phyloP scores from a whole-genome alignment of 441 rosid genomes.

The Euphorbia celastroides region DNA sequence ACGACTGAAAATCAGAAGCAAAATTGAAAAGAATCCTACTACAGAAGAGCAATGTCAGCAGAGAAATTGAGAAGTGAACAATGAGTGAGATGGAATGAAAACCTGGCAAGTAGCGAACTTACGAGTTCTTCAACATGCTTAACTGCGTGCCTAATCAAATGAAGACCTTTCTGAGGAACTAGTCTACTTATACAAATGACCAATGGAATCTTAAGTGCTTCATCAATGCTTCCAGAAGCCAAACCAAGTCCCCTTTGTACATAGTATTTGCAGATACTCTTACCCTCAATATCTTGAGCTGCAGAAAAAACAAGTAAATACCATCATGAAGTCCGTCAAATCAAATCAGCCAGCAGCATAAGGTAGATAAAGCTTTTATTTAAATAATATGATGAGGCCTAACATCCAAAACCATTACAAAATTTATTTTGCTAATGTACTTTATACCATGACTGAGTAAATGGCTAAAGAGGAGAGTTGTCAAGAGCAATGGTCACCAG shows the following conservation, averaged over 20 bases:
- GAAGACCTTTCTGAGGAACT: constrained; percentile 63
- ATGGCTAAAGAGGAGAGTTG: background rate
- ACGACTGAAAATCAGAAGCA: background rate
- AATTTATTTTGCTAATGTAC: background rate
- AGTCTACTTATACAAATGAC: constrained; percentile 50
- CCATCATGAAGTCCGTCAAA: background rate
- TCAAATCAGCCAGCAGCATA: background rate
- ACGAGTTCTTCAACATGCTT: constrained; percentile 40
- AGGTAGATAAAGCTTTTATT: background rate
- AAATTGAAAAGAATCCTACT: background rate
- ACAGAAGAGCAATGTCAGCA: background rate
- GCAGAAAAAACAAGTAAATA: constrained; percentile 16
- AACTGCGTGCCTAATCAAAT: constrained; percentile 48
- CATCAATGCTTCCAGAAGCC: constrained; percentile 25
- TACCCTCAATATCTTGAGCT: constrained; percentile 40
- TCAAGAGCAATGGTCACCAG: background rate
- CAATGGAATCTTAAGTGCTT: constrained; percentile 31
- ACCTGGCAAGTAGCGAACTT: constrained; percentile 18
- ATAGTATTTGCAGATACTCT: constrained; percentile 41
- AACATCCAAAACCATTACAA: background rate
- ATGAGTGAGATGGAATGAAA: background rate
- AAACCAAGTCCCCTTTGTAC: constrained; percentile 50
- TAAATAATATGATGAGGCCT: background rate
- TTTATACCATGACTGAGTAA: background rate
- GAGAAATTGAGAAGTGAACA: background rate